Percentiles rank a stretch among this genome's conserved stretches.
Evolutionary conservation across 192 early-diverging fungal species (phyloP).

Genomic region (Linnemannia exigua): DNA sequence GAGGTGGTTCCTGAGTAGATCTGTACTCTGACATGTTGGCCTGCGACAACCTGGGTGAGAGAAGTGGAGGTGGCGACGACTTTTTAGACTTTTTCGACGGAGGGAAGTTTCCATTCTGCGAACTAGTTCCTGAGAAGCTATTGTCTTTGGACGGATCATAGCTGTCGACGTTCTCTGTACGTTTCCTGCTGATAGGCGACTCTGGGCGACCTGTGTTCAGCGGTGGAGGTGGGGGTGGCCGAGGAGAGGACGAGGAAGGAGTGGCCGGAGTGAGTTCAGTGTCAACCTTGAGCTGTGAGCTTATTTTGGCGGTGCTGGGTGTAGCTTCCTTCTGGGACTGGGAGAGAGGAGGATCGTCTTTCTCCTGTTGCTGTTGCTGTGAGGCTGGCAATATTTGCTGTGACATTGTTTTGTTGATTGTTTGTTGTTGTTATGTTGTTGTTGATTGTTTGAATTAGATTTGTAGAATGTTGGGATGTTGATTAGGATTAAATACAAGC

Average conservation of each 20-base stretch:
- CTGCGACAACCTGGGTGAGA: conserved; percentile 14
- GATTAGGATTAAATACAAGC: too few relatives aligned
- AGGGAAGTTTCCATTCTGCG: conserved; percentile 16
- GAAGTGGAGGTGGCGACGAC: conserved; percentile 19
- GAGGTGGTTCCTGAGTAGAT: conserved; percentile 23
- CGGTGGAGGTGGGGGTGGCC: not conserved
- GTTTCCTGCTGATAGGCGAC: conserved; percentile 48
- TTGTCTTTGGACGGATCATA: not conserved
- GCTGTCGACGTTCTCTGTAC: conserved; percentile 34
- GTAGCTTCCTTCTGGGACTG: not conserved
- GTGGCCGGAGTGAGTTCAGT: conserved; percentile 3
- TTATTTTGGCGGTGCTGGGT: not conserved
- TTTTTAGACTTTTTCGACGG: conserved; percentile 47
- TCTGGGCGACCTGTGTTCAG: not conserved
- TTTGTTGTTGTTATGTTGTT: not conserved
- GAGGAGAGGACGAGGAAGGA: not conserved
- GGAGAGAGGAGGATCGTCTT: not conserved
- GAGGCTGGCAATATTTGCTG: not conserved
- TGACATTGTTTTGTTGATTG: not conserved
- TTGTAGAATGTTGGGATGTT: not conserved
- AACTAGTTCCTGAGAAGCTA: not conserved
- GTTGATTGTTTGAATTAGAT: not conserved
- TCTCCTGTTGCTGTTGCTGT: not conserved
- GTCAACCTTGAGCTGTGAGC: not conserved
- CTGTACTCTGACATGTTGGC: conserved; percentile 36